Evolutionary conservation across 1,284 basidiomycete genomes (phyloP).

Genomic region (Microbotryum intermedium): DNA sequence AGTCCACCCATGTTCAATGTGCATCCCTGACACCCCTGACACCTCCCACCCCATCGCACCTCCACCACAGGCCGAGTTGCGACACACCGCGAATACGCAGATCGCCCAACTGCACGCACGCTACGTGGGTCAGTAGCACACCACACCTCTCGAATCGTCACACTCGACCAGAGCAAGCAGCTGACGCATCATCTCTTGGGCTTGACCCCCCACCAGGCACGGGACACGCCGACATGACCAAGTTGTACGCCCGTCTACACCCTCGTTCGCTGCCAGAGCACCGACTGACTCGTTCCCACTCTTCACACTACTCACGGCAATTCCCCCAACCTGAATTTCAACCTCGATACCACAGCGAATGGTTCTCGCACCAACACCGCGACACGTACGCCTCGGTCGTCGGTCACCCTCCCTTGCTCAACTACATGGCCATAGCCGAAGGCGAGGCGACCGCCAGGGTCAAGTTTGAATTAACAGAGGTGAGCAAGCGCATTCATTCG

Average conservation of each 20-base stretch:
- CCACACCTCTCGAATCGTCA: neutral
- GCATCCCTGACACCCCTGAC: too few relatives aligned
- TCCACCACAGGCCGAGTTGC: constrained; percentile 79
- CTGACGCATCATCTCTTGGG: neutral
- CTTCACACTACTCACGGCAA: neutral
- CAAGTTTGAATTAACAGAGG: constrained; percentile 95
- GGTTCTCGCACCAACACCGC: constrained; percentile 93
- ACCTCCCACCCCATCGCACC: too few relatives aligned
- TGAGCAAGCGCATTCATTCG: constrained; percentile 41
- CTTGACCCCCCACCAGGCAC: constrained; percentile 21
- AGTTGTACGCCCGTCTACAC: constrained; percentile 62
- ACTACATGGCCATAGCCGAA: constrained; percentile 85
- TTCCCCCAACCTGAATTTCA: neutral
- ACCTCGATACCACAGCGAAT: constrained; percentile 57
- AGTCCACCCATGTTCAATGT: too few relatives aligned
- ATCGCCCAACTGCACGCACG: constrained; percentile 88
- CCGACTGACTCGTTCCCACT: neutral
- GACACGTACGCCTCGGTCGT: constrained; percentile 88
- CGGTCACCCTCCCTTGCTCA: constrained; percentile 75
- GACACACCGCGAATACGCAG: constrained; percentile 90
- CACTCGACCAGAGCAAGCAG: neutral
- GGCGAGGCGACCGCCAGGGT: constrained; percentile 79
- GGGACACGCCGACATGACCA: constrained; percentile 89
- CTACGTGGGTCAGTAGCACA: constrained; percentile 59
- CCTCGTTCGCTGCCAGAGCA: constrained; percentile 6